Base-by-base conservation (phyloP, 1,284 basidiomycete genomes). In the Phenoliferia sp. region DNA sequence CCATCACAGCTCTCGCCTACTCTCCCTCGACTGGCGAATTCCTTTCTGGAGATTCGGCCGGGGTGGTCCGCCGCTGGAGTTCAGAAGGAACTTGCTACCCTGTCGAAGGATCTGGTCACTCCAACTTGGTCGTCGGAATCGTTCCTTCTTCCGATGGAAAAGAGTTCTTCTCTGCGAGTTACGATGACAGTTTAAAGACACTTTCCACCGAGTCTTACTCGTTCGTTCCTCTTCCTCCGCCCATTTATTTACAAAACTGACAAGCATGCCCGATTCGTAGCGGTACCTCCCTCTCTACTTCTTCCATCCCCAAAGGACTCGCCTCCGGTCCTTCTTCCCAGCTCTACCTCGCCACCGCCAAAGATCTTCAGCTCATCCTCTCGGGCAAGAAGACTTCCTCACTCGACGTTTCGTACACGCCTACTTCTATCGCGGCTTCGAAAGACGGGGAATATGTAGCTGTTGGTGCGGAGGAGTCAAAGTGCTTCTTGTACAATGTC, bases 1-100 rank as follows among this genome's bases (percentile, higher is more conserved):
- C 89, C 2, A 84, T 95, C 74, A 94, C 89, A 0, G 83, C 85
- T 0, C 76, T 86, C 2, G 74, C 80, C 0, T 77, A 80, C 4
- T 54, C 62, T 9, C 52, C 52, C 0, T 59, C 58, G 19, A 29
- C 55, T 17, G 48, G 66, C 19, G 92, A 90, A 0, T 92, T 95
- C 82, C 82, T 92, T 69, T 84, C 86, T 0, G 92, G 92, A 17
- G 88, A 89, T 0, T 90, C 90, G 28, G 91, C 94, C 73, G 94
- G 94, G 0, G 85, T 89, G 9, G 81, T 90, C 2, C 90, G 89
- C 77, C 74, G 82, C 17, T 58, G 73, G 4, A 64, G 80, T 79
- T 33, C 81, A 81, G 65, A 59, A 2, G 56, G 44, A 7, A 59
- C 52, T 5, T 44, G 22, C 16, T 32, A n/a, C 2, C 17, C 32